Evolutionary conservation across 768 basidiomycete species (phyloP).

Genomic region (Gautieria morchelliformis): DNA sequence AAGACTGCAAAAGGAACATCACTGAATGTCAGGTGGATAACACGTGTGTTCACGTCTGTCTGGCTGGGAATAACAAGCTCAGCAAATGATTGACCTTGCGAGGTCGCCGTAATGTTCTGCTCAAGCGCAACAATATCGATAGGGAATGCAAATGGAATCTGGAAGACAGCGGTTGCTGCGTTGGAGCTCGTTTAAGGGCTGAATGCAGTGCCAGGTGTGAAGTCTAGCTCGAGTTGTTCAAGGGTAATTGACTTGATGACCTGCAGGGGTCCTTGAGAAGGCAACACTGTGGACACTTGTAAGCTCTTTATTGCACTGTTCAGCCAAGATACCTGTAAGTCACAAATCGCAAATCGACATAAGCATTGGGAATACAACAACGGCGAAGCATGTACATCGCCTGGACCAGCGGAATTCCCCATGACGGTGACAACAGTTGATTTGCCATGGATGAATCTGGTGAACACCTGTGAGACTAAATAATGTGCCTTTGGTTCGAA

Average conservation of each 20-base stretch:
- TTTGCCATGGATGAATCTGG: slow-evolving; percentile 59
- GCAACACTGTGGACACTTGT: slow-evolving; percentile 47
- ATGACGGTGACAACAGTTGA: slow-evolving; percentile 50
- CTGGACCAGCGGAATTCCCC: slow-evolving; percentile 48
- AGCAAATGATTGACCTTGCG: slow-evolving; percentile 46
- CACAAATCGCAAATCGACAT: not conserved
- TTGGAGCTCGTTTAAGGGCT: slow-evolving; percentile 48
- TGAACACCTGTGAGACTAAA: slow-evolving; percentile 54
- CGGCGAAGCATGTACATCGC: slow-evolving; percentile 32
- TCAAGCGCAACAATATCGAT: slow-evolving; percentile 54
- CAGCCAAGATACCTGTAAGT: slow-evolving; percentile 53
- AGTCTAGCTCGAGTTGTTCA: slow-evolving; percentile 48
- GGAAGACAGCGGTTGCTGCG: slow-evolving; percentile 53
- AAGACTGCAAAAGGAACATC: slow-evolving; percentile 52
- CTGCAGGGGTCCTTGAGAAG: slow-evolving; percentile 49
- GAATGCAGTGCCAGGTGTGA: slow-evolving; percentile 49
- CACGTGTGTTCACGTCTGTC: slow-evolving; percentile 53
- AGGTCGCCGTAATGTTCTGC: slow-evolving; percentile 47
- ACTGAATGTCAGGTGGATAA: slow-evolving; percentile 51
- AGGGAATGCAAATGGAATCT: slow-evolving; percentile 61
- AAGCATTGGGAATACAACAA: not conserved
- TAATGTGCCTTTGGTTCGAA: not conserved
- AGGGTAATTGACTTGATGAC: slow-evolving; percentile 58
- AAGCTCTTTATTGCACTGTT: slow-evolving; percentile 62
- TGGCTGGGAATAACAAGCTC: slow-evolving; percentile 47